Conservation (phyloP, 768 basidiomycete species). For the Leccinum disarticulatum region DNA sequence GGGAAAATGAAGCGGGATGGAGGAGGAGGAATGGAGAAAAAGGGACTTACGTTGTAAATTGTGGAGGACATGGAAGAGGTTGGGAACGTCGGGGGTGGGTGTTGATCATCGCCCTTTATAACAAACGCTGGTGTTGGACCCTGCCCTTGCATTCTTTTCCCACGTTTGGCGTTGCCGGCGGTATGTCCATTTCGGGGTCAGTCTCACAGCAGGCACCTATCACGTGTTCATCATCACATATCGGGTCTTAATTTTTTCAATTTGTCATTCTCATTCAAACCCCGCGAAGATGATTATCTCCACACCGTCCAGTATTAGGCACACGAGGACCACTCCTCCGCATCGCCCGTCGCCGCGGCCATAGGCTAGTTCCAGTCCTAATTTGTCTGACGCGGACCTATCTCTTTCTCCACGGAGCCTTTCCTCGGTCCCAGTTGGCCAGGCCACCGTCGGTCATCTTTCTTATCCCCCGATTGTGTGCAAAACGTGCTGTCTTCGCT, state of each 20-base stretch:
- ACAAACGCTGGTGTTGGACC: constrained; percentile 35
- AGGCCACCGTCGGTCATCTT: constrained; percentile 10
- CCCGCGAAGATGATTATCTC: constrained; percentile 28
- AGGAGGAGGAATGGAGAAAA: background rate
- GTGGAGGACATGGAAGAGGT: constrained; percentile 39
- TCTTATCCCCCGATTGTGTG: constrained; percentile 7
- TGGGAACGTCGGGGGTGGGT: constrained; percentile 38
- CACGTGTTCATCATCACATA: constrained; percentile 26
- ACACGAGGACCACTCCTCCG: constrained; percentile 5
- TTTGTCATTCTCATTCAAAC: constrained; percentile 13
- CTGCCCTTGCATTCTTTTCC: constrained; percentile 35
- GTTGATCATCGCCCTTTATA: constrained; percentile 43
- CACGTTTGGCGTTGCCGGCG: constrained; percentile 38
- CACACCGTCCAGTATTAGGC: background rate
- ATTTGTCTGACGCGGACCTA: background rate
- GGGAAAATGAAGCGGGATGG: background rate
- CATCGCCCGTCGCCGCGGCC: constrained; percentile 1
- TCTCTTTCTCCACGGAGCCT: constrained; percentile 4
- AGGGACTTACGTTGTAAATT: constrained; percentile 38
- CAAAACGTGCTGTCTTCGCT: too few species aligned
- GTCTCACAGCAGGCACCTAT: constrained; percentile 27
- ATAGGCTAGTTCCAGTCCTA: background rate
- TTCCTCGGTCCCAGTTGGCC: constrained; percentile 4
- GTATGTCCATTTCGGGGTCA: constrained; percentile 28
- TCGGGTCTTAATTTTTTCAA: constrained; percentile 19